Evolutionary conservation across 805 yeast genomes (phyloP), one percentile per base, ranked within the genome.

Genomic region (Kodamaea fukazawae): DNA sequence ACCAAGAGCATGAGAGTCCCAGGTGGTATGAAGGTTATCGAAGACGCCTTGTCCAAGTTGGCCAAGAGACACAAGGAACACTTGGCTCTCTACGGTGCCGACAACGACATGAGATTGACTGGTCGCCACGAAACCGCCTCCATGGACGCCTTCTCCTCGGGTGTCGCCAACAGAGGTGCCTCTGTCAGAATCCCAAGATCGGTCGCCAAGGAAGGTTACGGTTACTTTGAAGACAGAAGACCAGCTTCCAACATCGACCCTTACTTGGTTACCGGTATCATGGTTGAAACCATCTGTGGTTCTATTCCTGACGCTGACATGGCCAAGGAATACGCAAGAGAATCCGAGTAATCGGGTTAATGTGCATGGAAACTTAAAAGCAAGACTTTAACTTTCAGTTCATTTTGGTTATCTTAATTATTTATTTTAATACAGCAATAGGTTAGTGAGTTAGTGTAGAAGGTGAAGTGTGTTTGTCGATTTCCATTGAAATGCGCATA

Each of bases 141-240:
- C 34, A 81, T 87, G 80, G 83, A 86, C 54, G 69, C 79, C 38
- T 93, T 91, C 79, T 84, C 95, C 35, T 81, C 89, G 45, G 99
- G 99, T 78, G 98, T 93, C 54, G 99, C 99, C 64, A 93, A 93
- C 88, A 86, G 99, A 79, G 99, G 98, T 74, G 96, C 96, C 46
- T 90, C 97, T 17, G 81, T 93, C 55, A 89, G 99, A 81, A 93
- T 93, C 65, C 99, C 99, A 73, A 85, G 99, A 78, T 83, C 96
- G 32, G 99, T 93, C 55, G 96, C 96, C 66, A 87, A 87, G 71
- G 98, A 90, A 70, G 97, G 97, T 46, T 87, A 71, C 73, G 99
- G 99, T 46, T 93, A 93, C 82, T 91, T 93, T 60, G 99, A 93
- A 79, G 99, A 93, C 75, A 87, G 99, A 79, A 88, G 99, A 78